A percentile compares a stretch with the other conserved stretches of the same genome.
Evolutionary conservation across 371 early-diverging fungal genomes (phyloP).

Genomic region (Lichtheimia ornata): DNA sequence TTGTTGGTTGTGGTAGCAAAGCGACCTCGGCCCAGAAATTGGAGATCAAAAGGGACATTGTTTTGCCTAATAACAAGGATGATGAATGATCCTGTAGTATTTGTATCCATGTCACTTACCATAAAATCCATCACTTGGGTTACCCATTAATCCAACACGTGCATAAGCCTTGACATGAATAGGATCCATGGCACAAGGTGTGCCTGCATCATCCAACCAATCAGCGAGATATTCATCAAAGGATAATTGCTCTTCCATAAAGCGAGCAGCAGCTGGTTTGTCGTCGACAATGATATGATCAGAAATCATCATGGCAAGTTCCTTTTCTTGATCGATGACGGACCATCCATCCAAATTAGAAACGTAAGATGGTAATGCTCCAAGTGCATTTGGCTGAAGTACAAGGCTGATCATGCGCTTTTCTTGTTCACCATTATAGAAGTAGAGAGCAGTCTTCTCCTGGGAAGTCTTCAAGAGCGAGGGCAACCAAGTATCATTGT

Average conservation of each 20-base stretch:
- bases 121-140: conserved; percentile 73
- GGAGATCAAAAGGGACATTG: conserved; percentile 63
- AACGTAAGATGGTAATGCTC: background rate
- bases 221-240: conserved; percentile 6
- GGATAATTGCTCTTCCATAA: conserved; percentile 1
- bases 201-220: conserved; percentile 18
- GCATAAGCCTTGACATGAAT: conserved; percentile 55
- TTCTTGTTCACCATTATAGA: background rate
- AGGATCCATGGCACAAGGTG: conserved; percentile 18
- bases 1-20: conserved; percentile 42
- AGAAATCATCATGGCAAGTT: background rate
- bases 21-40: conserved; percentile 69
- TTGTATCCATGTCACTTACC: conserved; percentile 29
- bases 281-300: background rate
- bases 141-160: conserved; percentile 73
- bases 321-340: background rate
- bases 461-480: background rate
- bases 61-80: conserved; percentile 36
- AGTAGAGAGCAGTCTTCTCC: background rate
- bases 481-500: conserved; percentile 1
- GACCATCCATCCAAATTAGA: background rate
- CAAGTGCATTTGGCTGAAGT: background rate
- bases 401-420: background rate
- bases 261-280: background rate
- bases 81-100: background rate